phyloP scores from a whole-genome alignment of 2,329 filamentous ascomycete genomes.

The Colletotrichum gloeosporioides region DNA sequence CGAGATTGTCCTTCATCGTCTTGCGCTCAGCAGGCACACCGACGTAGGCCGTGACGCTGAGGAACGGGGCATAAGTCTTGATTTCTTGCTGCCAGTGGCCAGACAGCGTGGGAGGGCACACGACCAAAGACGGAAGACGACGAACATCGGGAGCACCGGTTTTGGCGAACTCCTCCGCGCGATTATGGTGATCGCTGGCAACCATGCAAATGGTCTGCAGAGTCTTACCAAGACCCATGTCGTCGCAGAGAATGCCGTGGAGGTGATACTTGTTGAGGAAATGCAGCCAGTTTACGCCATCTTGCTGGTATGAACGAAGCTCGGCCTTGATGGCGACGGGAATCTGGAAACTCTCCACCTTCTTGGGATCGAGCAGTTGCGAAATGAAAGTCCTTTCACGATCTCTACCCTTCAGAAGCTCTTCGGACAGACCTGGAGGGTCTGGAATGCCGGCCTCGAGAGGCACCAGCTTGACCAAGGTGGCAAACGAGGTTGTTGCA shows the following conservation, averaged over 20 bases:
- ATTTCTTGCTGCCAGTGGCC: conserved; percentile 99
- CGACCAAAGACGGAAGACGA: conserved; percentile 86
- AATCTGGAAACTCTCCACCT: conserved; percentile 92
- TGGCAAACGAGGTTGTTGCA: conserved; percentile 96
- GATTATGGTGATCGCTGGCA: conserved; percentile 93
- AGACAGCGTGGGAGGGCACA: conserved; percentile 94
- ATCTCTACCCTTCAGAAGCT: conserved; percentile 88
- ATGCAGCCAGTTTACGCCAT: conserved; percentile 97
- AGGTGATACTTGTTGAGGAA: conserved; percentile 98
- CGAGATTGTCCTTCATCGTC: conserved; percentile 71
- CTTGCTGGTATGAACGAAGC: conserved; percentile 95
- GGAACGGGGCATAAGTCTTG: conserved; percentile 92
- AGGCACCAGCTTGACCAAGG: conserved; percentile 94
- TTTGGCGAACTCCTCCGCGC: conserved; percentile 87
- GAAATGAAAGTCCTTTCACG: conserved; percentile 95
- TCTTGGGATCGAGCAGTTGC: conserved; percentile 95
- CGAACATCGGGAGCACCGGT: conserved; percentile 80
- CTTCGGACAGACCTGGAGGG: conserved; percentile 87
- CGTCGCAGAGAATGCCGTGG: conserved; percentile 97
- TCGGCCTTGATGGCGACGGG: conserved; percentile 97
- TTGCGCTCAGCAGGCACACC: conserved; percentile 84
- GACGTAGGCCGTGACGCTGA: conserved; percentile 88
- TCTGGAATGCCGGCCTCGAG: conserved; percentile 97
- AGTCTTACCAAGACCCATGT: conserved; percentile 99
- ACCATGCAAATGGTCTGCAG: conserved; percentile 98